Percentiles rank a stretch among this genome's conserved stretches.
These are phyloP conservation scores for Mentha longifolia DNA, from an alignment of 257 asterid species.

Conservation along the genomic window DNA sequence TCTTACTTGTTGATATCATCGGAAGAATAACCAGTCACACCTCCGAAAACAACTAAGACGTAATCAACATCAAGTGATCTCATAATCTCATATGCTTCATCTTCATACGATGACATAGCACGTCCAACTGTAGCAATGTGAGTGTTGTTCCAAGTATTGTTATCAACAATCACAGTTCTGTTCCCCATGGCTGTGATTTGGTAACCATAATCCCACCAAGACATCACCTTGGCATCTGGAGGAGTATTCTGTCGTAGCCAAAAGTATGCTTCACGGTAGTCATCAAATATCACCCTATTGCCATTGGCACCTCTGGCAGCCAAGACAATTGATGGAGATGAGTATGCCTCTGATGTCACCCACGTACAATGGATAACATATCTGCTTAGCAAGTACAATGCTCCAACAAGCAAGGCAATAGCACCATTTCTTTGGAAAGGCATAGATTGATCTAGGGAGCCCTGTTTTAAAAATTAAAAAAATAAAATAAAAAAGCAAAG, in stretches of 20 bases:
- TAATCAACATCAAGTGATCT: slow-evolving; percentile 92
- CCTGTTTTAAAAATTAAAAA: slow-evolving; percentile 48
- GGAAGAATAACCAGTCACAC: slow-evolving; percentile 97
- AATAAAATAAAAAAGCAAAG: too few species aligned
- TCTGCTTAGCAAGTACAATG: slow-evolving; percentile 85
- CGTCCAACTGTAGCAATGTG: slow-evolving; percentile 99
- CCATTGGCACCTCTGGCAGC: slow-evolving; percentile 99
- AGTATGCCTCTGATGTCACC: slow-evolving; percentile 99
- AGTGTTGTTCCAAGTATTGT: slow-evolving; percentile 99
- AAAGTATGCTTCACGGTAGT: slow-evolving; percentile 94
- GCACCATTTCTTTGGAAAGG: slow-evolving; percentile 91
- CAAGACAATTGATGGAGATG: slow-evolving; percentile 98
- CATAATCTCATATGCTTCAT: slow-evolving; percentile 97
- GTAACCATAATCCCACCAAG: slow-evolving; percentile 99
- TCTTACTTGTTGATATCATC: slow-evolving; percentile 98
- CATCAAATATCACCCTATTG: slow-evolving; percentile 88
- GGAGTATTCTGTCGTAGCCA: slow-evolving; percentile 97
- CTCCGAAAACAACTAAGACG: slow-evolving; percentile 96
- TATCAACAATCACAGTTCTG: slow-evolving; percentile 96
- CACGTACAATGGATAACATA: slow-evolving; percentile 94
- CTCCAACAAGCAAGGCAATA: slow-evolving; percentile 83
- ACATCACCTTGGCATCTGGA: slow-evolving; percentile 97
- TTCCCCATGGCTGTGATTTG: slow-evolving; percentile 99
- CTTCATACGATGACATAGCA: slow-evolving; percentile 98
- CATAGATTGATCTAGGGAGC: slow-evolving; percentile 68